phyloP scores from a whole-genome alignment of 176 grass and related monocot genomes.

The Leersia perrieri region DNA sequence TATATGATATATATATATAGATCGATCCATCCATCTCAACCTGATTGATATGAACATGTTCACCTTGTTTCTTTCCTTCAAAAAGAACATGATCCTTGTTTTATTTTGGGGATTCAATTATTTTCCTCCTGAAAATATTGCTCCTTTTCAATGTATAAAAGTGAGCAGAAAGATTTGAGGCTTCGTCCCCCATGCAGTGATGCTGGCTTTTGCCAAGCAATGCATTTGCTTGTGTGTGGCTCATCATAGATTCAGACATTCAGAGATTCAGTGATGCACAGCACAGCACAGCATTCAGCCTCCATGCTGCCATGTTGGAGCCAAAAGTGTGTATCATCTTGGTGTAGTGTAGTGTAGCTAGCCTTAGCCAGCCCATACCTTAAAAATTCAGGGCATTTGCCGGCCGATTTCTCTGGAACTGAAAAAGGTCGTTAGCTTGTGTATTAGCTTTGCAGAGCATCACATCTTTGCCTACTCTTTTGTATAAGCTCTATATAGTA shows the following conservation, averaged over 20 bases:
- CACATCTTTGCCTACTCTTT: background rate
- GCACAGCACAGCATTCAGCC: background rate
- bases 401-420: background rate
- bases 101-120: background rate
- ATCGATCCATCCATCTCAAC: background rate
- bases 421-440: background rate
- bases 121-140: background rate
- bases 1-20: too few relatives aligned
- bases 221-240: background rate
- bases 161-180: background rate
- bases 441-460: background rate
- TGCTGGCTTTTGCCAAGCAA: conserved; percentile 30
- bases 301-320: conserved; percentile 30
- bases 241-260: conserved; percentile 1
- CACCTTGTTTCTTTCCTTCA: background rate
- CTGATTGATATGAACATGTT: background rate
- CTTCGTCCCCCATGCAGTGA: background rate
- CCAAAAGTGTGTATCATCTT: conserved; percentile 7
- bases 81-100: background rate
- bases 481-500: too few relatives aligned
- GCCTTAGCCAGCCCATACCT: background rate
- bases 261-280: background rate
- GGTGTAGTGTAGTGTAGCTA: background rate
- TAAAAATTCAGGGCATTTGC: background rate
- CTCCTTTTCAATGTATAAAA: background rate